Evolutionary conservation across 2,329 filamentous ascomycete species (phyloP).

Genomic region (Epichloe bromicola): DNA sequence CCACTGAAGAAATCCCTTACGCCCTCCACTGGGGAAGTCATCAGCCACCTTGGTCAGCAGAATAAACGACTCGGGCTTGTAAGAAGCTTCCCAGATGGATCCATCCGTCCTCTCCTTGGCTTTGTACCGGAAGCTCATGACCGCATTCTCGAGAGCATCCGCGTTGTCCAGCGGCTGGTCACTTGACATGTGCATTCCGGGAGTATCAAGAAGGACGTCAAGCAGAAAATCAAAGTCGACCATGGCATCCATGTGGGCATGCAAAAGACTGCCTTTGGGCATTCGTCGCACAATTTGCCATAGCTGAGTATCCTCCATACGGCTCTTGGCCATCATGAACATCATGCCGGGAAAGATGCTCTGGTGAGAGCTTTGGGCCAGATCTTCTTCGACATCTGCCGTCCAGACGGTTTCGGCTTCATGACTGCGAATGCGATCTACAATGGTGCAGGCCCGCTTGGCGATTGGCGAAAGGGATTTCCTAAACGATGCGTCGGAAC

Average conservation of each 20-base stretch:
- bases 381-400: slow-evolving; percentile 53
- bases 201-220: slow-evolving; percentile 53
- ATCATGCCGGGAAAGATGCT: slow-evolving; percentile 82
- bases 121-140: slow-evolving; percentile 50
- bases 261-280: slow-evolving; percentile 78
- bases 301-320: slow-evolving; percentile 71
- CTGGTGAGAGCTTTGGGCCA: slow-evolving; percentile 48
- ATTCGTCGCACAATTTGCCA: slow-evolving; percentile 76
- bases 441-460: slow-evolving; percentile 63
- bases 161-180: slow-evolving; percentile 41
- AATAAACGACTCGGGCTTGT: slow-evolving; percentile 45
- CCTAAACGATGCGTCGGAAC: slow-evolving; percentile 61
- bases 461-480: slow-evolving; percentile 68
- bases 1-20: slow-evolving; percentile 63
- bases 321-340: slow-evolving; percentile 75
- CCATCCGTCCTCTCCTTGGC: slow-evolving; percentile 29
- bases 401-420: slow-evolving; percentile 72
- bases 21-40: slow-evolving; percentile 56
- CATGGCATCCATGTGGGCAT: slow-evolving; percentile 86
- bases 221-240: slow-evolving; percentile 76
- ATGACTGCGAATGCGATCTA: slow-evolving; percentile 63
- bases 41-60: slow-evolving; percentile 52
- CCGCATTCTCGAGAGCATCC: slow-evolving; percentile 38
- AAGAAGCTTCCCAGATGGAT: slow-evolving; percentile 54
- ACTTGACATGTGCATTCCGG: slow-evolving; percentile 61